Conservation (phyloP, 1,284 basidiomycete species). For the Gymnopus androsaceus region DNA sequence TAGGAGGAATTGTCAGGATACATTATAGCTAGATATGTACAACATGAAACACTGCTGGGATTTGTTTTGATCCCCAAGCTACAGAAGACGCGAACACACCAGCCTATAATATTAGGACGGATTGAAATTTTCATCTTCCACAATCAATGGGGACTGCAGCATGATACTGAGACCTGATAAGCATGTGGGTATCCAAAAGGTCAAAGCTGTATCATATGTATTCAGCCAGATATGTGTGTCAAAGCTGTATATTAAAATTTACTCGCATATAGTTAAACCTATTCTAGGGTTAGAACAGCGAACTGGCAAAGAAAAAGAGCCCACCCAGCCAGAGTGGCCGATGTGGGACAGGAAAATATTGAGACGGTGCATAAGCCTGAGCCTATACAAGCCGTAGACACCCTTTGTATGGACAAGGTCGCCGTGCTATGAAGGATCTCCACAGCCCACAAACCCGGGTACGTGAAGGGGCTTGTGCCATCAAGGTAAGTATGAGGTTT, state of each 20-base stretch:
- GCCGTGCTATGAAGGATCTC: slow-evolving; percentile 17
- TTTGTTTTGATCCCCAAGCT: too few species aligned
- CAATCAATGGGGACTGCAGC: neutral
- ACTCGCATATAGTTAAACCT: neutral
- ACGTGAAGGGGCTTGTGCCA: slow-evolving; percentile 16
- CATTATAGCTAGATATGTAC: too few species aligned
- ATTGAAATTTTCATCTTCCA: neutral
- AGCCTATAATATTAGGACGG: too few species aligned
- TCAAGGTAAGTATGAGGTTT: slow-evolving; percentile 17
- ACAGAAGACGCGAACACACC: too few species aligned
- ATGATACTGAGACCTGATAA: slow-evolving; percentile 2
- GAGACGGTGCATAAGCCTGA: slow-evolving; percentile 15
- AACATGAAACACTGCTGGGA: too few species aligned
- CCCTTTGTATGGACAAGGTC: slow-evolving; percentile 13
- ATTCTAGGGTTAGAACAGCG: slow-evolving; percentile 12
- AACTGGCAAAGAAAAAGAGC: too few species aligned
- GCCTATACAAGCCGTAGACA: slow-evolving; percentile 16
- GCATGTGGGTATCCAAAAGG: neutral
- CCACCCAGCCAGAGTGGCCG: slow-evolving; percentile 18
- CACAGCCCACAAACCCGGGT: slow-evolving; percentile 14
- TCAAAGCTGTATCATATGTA: neutral
- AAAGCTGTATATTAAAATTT: neutral
- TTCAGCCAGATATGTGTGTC: neutral
- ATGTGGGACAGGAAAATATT: slow-evolving; percentile 17
- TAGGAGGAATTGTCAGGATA: too few species aligned